Evolutionary conservation across 768 basidiomycete genomes (phyloP).

Genomic region (Collybia sordida): DNA sequence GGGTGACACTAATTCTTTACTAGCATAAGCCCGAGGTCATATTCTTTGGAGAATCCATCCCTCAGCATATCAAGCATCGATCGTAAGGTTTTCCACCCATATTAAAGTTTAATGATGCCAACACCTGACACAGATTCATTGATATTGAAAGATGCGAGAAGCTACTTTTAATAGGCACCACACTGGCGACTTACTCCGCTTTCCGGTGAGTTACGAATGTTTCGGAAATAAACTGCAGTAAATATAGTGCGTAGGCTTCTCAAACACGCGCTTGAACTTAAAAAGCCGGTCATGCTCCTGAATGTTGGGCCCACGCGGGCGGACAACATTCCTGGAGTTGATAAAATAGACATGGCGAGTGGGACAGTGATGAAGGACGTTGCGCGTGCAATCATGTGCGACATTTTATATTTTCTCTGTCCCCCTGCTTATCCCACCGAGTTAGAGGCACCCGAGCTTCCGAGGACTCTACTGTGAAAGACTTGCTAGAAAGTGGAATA

Average conservation of each 20-base stretch:
- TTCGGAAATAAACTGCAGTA: neutral
- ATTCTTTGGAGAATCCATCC: constrained; percentile 91
- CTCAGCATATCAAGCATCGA: constrained; percentile 56
- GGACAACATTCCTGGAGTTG: constrained; percentile 64
- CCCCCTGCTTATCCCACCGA: constrained; percentile 5
- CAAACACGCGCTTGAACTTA: constrained; percentile 71
- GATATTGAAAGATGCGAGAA: constrained; percentile 62
- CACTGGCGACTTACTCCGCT: constrained; percentile 91
- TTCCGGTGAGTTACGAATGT: constrained; percentile 55
- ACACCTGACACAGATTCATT: constrained; percentile 39
- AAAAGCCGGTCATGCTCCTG: constrained; percentile 78
- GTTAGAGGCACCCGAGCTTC: constrained; percentile 45
- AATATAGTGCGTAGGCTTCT: constrained; percentile 53
- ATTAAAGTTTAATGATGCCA: neutral
- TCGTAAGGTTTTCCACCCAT: constrained; percentile 52
- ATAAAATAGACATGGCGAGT: constrained; percentile 77
- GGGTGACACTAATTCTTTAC: constrained; percentile 1
- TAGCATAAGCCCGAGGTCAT: constrained; percentile 82
- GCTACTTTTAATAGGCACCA: constrained; percentile 84
- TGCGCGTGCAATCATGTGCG: constrained; percentile 61
- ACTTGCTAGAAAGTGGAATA: constrained; percentile 61
- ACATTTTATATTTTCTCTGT: constrained; percentile 10
- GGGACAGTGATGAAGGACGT: constrained; percentile 73
- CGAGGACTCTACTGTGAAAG: constrained; percentile 43
- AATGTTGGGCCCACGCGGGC: constrained; percentile 90